phyloP scores from a whole-genome alignment of 345 rosid species.

The Citrus hindsii region DNA sequence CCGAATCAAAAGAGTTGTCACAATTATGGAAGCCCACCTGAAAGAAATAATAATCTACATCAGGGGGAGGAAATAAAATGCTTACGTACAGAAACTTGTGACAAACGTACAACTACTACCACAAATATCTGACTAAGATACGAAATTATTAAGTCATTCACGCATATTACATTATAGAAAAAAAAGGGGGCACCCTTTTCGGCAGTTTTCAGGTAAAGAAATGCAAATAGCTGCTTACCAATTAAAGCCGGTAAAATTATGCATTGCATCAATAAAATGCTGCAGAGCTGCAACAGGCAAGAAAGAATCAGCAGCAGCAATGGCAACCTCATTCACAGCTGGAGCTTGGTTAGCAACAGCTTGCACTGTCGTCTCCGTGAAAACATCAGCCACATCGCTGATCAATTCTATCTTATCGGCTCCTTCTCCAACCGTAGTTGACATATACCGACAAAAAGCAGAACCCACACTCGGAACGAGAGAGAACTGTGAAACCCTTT shows the following conservation, averaged over 20 bases:
- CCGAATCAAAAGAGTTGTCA: slow-evolving; percentile 72
- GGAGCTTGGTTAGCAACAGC: slow-evolving; percentile 36
- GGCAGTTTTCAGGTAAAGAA: background rate
- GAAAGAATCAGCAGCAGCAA: slow-evolving; percentile 56
- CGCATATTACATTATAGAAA: background rate
- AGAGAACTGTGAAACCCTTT: slow-evolving; percentile 13
- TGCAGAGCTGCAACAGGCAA: slow-evolving; percentile 48
- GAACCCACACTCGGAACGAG: slow-evolving; percentile 21
- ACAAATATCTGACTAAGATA: too few relatives aligned
- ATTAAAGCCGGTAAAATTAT: slow-evolving; percentile 38
- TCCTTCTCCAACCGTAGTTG: slow-evolving; percentile 27
- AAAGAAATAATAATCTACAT: background rate
- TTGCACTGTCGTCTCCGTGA: slow-evolving; percentile 29
- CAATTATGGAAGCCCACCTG: slow-evolving; percentile 87
- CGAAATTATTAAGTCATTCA: background rate
- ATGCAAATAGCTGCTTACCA: slow-evolving; percentile 27
- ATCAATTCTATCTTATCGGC: slow-evolving; percentile 36
- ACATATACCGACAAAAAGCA: slow-evolving; percentile 38
- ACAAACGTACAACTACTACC: background rate
- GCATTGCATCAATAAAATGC: slow-evolving; percentile 38
- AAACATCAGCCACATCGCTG: slow-evolving; percentile 33
- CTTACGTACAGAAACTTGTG: background rate
- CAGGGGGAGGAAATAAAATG: background rate
- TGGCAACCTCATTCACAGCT: slow-evolving; percentile 44
- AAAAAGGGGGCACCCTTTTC: background rate